Conservation (phyloP, 805 yeast species). For the Dipodascus albidus region DNA sequence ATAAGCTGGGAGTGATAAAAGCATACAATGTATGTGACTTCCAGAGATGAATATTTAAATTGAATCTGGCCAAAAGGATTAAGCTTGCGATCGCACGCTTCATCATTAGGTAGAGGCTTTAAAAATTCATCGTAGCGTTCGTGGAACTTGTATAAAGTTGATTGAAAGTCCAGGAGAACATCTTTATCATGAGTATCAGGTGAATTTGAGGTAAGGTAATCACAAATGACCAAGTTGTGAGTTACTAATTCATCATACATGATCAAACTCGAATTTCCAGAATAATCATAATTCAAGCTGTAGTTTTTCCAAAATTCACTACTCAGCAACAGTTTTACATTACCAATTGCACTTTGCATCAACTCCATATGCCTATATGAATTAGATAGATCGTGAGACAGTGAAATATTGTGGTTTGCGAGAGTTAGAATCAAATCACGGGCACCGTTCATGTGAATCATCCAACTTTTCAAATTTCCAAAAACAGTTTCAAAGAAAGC, state of each 20-base stretch:
- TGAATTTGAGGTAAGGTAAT: neutral
- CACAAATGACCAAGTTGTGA: neutral
- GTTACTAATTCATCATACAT: conserved; percentile 7
- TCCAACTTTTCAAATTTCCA: conserved; percentile 8
- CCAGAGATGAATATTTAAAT: neutral
- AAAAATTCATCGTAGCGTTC: neutral
- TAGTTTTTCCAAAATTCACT: conserved; percentile 6
- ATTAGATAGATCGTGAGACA: conserved; percentile 2
- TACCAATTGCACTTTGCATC: conserved; percentile 7
- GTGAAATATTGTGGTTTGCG: neutral
- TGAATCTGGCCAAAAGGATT: neutral
- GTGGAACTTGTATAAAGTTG: neutral
- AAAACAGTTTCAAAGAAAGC: conserved; percentile 7
- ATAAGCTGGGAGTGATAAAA: neutral
- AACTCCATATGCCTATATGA: conserved; percentile 6
- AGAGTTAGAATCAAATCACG: conserved; percentile 4
- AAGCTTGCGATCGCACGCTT: neutral
- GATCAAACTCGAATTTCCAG: neutral
- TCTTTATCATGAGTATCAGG: no score
- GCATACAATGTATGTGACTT: neutral
- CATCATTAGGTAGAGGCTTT: neutral
- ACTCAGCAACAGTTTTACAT: conserved; percentile 4
- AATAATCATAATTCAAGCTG: neutral
- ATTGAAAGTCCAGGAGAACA: neutral
- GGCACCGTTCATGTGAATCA: conserved; percentile 7